Conservation (phyloP, 1,284 basidiomycete species). For the Rhodotorula sp. region DNA sequence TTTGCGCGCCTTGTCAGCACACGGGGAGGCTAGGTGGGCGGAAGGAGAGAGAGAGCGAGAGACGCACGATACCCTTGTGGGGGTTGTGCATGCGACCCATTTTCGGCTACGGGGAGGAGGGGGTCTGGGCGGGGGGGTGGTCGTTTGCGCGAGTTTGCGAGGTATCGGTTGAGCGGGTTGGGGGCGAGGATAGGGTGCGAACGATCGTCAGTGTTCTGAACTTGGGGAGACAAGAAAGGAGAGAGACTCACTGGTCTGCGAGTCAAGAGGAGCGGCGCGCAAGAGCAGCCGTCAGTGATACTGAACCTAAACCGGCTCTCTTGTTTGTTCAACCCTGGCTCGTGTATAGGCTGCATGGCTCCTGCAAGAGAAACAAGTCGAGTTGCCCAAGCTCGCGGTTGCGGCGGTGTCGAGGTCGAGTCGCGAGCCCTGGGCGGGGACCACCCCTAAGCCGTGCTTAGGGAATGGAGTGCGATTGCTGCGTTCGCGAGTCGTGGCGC, state of each 20-base stretch:
- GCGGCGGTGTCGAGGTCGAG: not conserved
- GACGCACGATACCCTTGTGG: slow-evolving; percentile 91
- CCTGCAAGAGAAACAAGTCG: no score
- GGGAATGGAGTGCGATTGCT: no score
- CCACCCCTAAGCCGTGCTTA: no score
- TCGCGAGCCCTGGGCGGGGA: no score
- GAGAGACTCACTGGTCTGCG: slow-evolving; percentile 19
- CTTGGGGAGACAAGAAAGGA: not conserved
- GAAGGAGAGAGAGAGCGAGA: not conserved
- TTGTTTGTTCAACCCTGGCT: slow-evolving; percentile 7
- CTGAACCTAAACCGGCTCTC: slow-evolving; percentile 22
- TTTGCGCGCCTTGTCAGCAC: no score
- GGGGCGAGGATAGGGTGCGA: not conserved
- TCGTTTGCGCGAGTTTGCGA: not conserved
- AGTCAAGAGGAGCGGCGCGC: slow-evolving; percentile 6
- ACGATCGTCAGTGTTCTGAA: slow-evolving; percentile 3
- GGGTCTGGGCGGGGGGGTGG: not conserved
- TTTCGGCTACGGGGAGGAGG: slow-evolving; percentile 26
- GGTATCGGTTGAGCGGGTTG: not conserved
- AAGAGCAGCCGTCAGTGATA: slow-evolving; percentile 35
- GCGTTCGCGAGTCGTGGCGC: no score
- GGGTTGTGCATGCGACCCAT: slow-evolving; percentile 67
- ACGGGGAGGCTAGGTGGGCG: no score
- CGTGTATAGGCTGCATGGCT: not conserved
- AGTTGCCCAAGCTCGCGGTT: not conserved